Evolutionary conservation across 139 green algal genomes (phyloP), one percentile per base, ranked within the genome.

Genomic region (Penium margaritaceum): DNA sequence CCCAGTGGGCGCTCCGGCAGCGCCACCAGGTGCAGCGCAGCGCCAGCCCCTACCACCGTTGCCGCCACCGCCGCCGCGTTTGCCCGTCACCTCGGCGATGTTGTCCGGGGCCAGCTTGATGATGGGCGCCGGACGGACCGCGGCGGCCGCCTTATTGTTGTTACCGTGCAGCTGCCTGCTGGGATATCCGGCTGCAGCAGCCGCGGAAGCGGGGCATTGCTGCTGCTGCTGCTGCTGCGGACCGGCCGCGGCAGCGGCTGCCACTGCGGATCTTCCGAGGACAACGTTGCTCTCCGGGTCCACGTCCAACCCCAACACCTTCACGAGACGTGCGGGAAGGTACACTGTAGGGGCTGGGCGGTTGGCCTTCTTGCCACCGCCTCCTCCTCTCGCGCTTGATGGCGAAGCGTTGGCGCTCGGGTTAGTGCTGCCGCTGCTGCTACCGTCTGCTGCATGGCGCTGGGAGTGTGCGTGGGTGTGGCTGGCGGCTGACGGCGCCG

Each of bases 281-380:
- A 60, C 24, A 24, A 60, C 51, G 51, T 60, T 60, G 51, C 30
- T 60, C 29, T 60, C 30, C 51, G 29, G 24, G 51, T 60, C 51
- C 24, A 60, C 51, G 30, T 60, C 51, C 24, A 60, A 24, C 24
- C 51, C 51, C 24, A 60, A 60, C 51, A 60, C 51, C 24, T 60
- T n/a, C 51, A 60, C 51, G 51, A 60, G 51, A 24, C 51, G 51
- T 33, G 51, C 51, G 51, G 51, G 51, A 60, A 60, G 51, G 51
- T 60, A 60, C 51, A 60, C 51, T 60, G 51, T 60, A n/a, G n/a
- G n/a, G n/a, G n/a, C n/a, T n/a, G n/a, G n/a, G n/a, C n/a, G n/a
- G n/a, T n/a, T n/a, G n/a, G n/a, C n/a, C n/a, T n/a, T n/a, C n/a
- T n/a, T n/a, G n/a, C n/a, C n/a, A n/a, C n/a, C n/a, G n/a, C n/a